Evolutionary conservation across 345 rosid genomes (phyloP).

Genomic region (Brassica rapa): DNA sequence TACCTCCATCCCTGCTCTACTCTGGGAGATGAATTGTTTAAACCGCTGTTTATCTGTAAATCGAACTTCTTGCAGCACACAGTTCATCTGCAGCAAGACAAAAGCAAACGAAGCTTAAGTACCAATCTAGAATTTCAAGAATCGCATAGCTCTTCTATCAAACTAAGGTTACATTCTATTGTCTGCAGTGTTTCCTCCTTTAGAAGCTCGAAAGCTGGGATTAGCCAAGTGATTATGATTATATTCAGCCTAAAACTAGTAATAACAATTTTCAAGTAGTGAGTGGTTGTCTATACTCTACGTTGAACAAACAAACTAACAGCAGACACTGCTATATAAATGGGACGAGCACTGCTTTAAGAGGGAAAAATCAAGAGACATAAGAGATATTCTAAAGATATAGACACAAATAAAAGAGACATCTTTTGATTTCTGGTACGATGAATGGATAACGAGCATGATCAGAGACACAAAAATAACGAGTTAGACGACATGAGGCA

Average conservation of each 20-base stretch:
- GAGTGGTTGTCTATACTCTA: background rate
- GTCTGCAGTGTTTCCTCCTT: background rate
- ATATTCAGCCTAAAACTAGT: background rate
- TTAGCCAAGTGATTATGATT: background rate
- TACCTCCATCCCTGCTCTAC: constrained; percentile 99
- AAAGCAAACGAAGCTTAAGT: constrained; percentile 8
- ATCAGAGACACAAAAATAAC: background rate
- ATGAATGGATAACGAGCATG: background rate
- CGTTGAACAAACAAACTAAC: background rate
- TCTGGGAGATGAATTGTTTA: constrained; percentile 94
- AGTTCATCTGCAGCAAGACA: constrained; percentile 55
- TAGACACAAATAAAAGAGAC: background rate
- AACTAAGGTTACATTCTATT: background rate
- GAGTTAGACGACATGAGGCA: background rate
- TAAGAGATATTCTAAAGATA: background rate
- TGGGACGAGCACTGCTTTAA: background rate
- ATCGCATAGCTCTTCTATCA: background rate
- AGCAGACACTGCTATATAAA: background rate
- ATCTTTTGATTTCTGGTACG: background rate
- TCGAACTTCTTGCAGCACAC: constrained; percentile 89
- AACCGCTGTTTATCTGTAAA: constrained; percentile 94
- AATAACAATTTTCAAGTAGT: background rate
- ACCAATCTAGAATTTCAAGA: background rate
- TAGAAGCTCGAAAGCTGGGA: background rate
- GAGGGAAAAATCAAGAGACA: background rate